A percentile compares a stretch with the other conserved stretches of the same genome.
These are phyloP conservation scores for Oryza brachyantha DNA, from an alignment of 176 grass and related monocot genomes.

Conservation along the genomic window DNA sequence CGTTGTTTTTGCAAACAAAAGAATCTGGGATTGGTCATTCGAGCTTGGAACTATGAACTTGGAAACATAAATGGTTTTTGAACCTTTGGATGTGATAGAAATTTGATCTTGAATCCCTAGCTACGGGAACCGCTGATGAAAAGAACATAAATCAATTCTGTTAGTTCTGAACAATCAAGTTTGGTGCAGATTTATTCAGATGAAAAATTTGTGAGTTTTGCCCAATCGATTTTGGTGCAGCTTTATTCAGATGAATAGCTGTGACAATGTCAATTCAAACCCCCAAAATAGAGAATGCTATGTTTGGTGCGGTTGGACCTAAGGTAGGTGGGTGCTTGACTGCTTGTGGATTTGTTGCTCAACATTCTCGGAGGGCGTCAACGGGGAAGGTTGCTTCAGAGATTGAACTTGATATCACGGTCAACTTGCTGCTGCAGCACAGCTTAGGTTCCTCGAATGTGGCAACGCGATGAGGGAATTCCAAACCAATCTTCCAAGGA, in stretches of 20 bases:
- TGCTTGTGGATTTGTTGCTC: neutral
- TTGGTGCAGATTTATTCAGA: neutral
- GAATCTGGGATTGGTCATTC: no score
- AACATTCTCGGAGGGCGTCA: neutral
- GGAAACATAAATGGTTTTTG: neutral
- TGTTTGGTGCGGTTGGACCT: neutral
- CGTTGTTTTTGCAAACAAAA: neutral
- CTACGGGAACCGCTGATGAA: neutral
- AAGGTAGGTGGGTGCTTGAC: neutral
- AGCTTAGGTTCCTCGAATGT: neutral
- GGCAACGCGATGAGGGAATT: neutral
- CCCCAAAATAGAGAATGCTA: neutral
- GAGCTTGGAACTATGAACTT: neutral
- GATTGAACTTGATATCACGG: neutral
- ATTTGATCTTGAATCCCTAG: neutral
- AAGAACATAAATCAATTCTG: neutral
- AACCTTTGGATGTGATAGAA: neutral
- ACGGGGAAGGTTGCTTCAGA: neutral
- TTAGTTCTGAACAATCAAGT: neutral
- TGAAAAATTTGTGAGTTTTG: neutral
- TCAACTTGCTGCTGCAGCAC: neutral
- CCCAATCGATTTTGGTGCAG: neutral
- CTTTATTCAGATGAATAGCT: neutral
- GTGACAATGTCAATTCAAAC: neutral
- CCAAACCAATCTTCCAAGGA: neutral